A percentile compares a stretch with the other conserved stretches of the same genome.
Conservation (phyloP, 352 stramenopile genomes). For the Aphanomyces astaci region DNA sequence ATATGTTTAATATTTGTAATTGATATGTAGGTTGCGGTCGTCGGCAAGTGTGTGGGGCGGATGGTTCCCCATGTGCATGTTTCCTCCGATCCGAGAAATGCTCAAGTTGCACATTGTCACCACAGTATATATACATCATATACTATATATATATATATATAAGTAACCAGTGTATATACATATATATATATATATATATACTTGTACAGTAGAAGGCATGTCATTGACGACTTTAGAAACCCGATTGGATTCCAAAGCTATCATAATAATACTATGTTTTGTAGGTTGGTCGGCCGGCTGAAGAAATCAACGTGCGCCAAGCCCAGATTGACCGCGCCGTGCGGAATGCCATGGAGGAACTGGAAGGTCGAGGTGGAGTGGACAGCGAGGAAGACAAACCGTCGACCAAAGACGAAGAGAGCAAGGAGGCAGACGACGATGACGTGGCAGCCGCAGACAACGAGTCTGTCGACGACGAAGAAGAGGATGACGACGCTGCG, state of each 20-base stretch:
- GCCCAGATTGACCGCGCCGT: slow-evolving; percentile 65
- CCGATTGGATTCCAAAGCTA: not conserved
- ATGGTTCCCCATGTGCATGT: slow-evolving; percentile 78
- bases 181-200: no score
- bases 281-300: slow-evolving; percentile 43
- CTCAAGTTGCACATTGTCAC: slow-evolving; percentile 63
- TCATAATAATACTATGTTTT: not conserved
- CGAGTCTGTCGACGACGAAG: not conserved
- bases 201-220: no score
- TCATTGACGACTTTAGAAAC: no score
- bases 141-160: no score
- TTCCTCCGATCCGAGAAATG: slow-evolving; percentile 65
- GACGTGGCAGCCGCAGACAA: slow-evolving; percentile 16
- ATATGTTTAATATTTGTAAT: no score
- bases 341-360: slow-evolving; percentile 46
- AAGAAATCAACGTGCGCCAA: slow-evolving; percentile 50
- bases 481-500: slow-evolving; percentile 4
- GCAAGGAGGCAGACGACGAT: not conserved
- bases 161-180: no score
- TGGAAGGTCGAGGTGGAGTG: slow-evolving; percentile 5
- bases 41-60: slow-evolving; percentile 52
- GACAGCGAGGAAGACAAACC: slow-evolving; percentile 22
- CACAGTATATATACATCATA: no score
- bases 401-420: not conserved
- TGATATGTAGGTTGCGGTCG: slow-evolving; percentile 27